These are phyloP conservation scores for Aspergillus bertholletiae DNA, from an alignment of 495 filamentous ascomycete species.

Conservation along the genomic window DNA sequence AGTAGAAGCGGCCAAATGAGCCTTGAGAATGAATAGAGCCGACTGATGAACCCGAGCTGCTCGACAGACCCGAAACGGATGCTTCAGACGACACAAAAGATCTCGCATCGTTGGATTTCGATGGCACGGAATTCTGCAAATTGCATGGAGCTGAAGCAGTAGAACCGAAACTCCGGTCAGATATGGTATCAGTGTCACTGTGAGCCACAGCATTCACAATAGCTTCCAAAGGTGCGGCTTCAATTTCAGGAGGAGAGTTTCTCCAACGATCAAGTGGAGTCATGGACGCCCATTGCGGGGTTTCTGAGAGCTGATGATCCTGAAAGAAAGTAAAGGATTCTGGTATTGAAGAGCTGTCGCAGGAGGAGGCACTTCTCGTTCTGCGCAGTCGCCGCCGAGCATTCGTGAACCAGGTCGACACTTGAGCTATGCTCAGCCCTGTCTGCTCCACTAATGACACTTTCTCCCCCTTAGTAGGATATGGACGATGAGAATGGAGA, in stretches of 20 bases:
- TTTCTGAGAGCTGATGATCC: background rate
- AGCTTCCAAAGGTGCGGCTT: slow-evolving; percentile 65
- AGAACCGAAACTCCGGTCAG: no score
- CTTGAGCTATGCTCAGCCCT: background rate
- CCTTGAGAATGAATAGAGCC: slow-evolving; percentile 46
- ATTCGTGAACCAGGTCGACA: background rate
- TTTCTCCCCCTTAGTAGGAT: background rate
- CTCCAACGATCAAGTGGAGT: slow-evolving; percentile 68
- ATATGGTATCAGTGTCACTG: no score
- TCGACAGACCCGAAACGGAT: slow-evolving; percentile 41
- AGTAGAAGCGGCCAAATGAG: slow-evolving; percentile 48
- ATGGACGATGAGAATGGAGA: background rate
- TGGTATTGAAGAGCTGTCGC: background rate
- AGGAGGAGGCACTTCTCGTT: background rate
- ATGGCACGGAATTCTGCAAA: background rate
- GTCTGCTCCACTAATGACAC: background rate
- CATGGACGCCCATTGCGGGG: background rate
- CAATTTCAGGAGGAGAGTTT: slow-evolving; percentile 69
- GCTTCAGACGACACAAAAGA: slow-evolving; percentile 18
- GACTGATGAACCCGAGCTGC: slow-evolving; percentile 44
- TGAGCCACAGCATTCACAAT: slow-evolving; percentile 60
- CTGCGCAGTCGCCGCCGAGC: background rate
- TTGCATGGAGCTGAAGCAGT: background rate
- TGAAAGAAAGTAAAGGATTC: background rate
- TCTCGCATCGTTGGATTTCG: background rate